phyloP scores from a whole-genome alignment of 495 filamentous ascomycete species.

The Penicillium longicatenatum region DNA sequence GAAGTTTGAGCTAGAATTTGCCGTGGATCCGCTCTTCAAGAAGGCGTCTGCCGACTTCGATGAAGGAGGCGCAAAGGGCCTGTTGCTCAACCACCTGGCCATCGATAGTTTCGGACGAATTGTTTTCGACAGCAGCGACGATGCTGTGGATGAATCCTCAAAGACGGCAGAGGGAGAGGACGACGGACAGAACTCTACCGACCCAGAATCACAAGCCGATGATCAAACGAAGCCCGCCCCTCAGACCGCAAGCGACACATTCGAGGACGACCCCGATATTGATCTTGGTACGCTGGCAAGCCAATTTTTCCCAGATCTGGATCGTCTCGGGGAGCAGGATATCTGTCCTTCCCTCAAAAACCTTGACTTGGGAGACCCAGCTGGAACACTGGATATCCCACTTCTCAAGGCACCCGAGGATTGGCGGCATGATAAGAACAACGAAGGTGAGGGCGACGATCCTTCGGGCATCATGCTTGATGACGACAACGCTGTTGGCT shows the following conservation, averaged over 20 bases:
- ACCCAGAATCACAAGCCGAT: conserved; percentile 34
- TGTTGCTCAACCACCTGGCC: conserved; percentile 90
- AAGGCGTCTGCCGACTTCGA: conserved; percentile 98
- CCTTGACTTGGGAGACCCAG: conserved; percentile 84
- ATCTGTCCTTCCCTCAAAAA: conserved; percentile 94
- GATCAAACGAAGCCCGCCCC: conserved; percentile 25
- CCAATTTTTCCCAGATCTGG: conserved; percentile 86
- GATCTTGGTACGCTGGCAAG: conserved; percentile 71
- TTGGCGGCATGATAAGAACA: conserved; percentile 65
- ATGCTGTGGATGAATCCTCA: conserved; percentile 64
- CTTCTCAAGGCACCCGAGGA: conserved; percentile 90
- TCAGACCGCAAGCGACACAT: conserved; percentile 43
- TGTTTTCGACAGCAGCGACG: conserved; percentile 97
- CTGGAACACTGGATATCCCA: conserved; percentile 83
- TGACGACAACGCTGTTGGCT: conserved; percentile 77
- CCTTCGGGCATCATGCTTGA: conserved; percentile 82
- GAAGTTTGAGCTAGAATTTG: conserved; percentile 96
- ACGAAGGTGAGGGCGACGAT: conserved; percentile 56
- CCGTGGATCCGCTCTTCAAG: conserved; percentile 96
- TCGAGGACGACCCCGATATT: conserved; percentile 67
- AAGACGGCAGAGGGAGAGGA: conserved; percentile 53
- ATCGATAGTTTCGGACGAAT: conserved; percentile 92
- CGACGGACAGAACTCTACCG: conserved; percentile 30
- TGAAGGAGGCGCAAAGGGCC: conserved; percentile 94
- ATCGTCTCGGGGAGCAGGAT: conserved; percentile 77